Evolutionary conservation across 306 rosid species (phyloP).

Genomic region (Trifolium fragiferum): DNA sequence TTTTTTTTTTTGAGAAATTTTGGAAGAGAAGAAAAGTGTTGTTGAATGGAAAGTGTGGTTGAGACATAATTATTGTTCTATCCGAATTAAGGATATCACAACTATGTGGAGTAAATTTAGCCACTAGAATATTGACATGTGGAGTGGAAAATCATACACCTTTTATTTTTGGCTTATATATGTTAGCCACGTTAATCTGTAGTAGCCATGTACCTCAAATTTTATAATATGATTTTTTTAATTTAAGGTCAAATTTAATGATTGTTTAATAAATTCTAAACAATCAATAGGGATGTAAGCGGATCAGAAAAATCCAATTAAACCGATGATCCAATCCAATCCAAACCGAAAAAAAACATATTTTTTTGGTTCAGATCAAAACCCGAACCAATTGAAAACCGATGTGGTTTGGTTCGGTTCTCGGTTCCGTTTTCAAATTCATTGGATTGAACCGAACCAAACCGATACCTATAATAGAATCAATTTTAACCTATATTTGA

Average conservation of each 20-base stretch:
- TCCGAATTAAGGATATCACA: constrained; percentile 37
- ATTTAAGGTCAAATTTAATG: not conserved
- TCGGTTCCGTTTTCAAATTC: too few relatives aligned
- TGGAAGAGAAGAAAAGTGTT: constrained; percentile 10
- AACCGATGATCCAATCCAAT: too few relatives aligned
- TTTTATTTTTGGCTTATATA: not conserved
- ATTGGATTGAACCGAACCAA: too few relatives aligned
- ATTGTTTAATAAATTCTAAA: not conserved
- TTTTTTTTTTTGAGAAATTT: constrained; percentile 14
- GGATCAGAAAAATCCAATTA: too few relatives aligned
- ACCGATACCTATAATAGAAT: too few relatives aligned
- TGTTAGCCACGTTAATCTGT: constrained; percentile 16
- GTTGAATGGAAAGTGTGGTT: not conserved
- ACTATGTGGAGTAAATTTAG: constrained; percentile 36
- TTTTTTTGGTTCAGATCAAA: too few relatives aligned
- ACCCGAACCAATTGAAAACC: too few relatives aligned
- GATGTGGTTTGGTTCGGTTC: too few relatives aligned
- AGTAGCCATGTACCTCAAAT: not conserved
- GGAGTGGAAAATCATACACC: constrained; percentile 11
- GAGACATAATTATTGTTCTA: constrained; percentile 35
- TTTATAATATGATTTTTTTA: not conserved
- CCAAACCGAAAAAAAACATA: too few relatives aligned
- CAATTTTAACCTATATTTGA: too few relatives aligned
- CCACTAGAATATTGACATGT: constrained; percentile 45
- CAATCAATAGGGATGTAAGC: too few relatives aligned